Evolutionary conservation across 768 basidiomycete genomes (phyloP), one percentile per base, ranked within the genome.

Genomic region (Kwoniella europaea): DNA sequence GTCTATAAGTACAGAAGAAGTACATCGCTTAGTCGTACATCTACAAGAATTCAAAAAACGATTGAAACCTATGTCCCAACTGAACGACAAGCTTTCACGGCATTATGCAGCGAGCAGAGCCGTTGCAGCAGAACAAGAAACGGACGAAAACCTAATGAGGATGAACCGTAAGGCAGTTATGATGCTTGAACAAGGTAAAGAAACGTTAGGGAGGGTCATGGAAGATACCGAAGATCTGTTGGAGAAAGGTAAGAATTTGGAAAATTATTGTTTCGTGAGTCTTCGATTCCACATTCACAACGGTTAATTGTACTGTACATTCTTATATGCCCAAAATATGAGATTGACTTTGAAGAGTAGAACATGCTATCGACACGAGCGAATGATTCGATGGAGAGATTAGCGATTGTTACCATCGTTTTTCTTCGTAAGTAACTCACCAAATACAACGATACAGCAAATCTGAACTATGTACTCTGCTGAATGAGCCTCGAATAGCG

Each of bases 301-400:
- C 27, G 27, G 27, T 27, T 27, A 27, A 2, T 27, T 27, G 27
- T 27, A 27, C 27, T 27, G 27, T 27, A 27, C 27, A 27, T 27
- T 27, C 2, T 2, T 27, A 27, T 27, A 27, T 27, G 2, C 27
- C 27, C 27, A 27, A 27, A 27, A 27, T 27, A 27, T 3, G 27
- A 27, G 27, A 27, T 27, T 27, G 27, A 27, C 2, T 2, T 27
- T 3, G 4, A 27, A 27, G 27, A 27, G 46, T 24, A 63, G 61
- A 63, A 27, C 22, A 52, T 63, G 44, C 24, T 63, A 44, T 63
- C 61, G 15, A 63, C 42, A 24, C 15, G 61, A 22, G 61, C 61
- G 20, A 63, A 63, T 18, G 44, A 63, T 9, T 63, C 61, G 61
- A 63, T 63, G 61, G 61, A 63, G 44, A 16, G 61, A 2, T 24